Conservation (phyloP, 176 grass and related monocot species). For the Ensete ventricosum region DNA sequence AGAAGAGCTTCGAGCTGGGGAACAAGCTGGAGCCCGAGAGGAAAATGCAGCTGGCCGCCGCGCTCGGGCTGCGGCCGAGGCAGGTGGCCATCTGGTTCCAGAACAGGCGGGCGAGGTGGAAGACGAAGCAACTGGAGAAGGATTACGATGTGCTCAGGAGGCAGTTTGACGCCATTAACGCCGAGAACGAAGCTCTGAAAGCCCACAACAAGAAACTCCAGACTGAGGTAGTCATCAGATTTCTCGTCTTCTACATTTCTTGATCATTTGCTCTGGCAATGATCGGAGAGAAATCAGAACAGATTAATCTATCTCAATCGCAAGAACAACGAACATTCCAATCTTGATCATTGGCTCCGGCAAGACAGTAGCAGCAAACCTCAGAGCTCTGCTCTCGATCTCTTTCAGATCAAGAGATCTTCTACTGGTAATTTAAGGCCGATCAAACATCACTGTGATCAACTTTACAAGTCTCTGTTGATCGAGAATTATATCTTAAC, state of each 20-base stretch:
- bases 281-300: too few relatives aligned
- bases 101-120: conserved; percentile 24
- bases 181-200: conserved; percentile 8
- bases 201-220: conserved; percentile 23
- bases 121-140: conserved; percentile 23
- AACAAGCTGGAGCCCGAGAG: conserved; percentile 27
- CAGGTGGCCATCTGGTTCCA: conserved; percentile 29
- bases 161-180: conserved; percentile 12
- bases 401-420: too few relatives aligned
- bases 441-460: too few relatives aligned
- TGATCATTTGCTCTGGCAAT: too few relatives aligned
- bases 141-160: conserved; percentile 22
- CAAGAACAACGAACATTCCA: too few relatives aligned
- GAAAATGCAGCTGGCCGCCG: conserved; percentile 16
- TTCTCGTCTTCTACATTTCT: not conserved
- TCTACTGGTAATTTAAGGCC: too few relatives aligned
- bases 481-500: too few relatives aligned
- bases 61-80: conserved; percentile 20
- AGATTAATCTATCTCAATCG: too few relatives aligned
- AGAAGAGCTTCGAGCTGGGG: conserved; percentile 20
- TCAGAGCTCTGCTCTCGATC: too few relatives aligned
- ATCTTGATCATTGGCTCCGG: too few relatives aligned
- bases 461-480: too few relatives aligned
- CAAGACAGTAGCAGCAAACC: too few relatives aligned
- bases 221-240: not conserved